These are phyloP conservation scores for Candida argentea DNA, from an alignment of 805 yeast species.

Conservation along the genomic window DNA sequence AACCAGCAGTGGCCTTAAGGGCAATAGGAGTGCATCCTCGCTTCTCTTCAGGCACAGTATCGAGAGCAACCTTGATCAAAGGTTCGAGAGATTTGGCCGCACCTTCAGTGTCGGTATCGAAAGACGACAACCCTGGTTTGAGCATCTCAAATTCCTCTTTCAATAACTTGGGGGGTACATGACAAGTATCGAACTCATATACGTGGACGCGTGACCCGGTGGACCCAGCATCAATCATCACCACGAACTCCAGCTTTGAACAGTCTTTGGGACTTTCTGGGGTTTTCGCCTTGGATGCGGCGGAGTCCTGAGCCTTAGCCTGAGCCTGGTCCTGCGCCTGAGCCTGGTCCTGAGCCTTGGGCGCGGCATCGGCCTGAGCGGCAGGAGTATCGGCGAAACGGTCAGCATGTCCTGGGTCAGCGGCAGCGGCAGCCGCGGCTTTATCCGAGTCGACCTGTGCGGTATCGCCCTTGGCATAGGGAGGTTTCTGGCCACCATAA, in stretches of 20 bases:
- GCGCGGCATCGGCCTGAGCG: constrained; percentile 1
- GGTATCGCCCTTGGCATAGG: constrained; percentile 15
- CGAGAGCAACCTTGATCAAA: constrained; percentile 64
- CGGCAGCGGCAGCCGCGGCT: constrained; percentile 3
- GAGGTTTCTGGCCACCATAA: constrained; percentile 26
- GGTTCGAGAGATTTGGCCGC: constrained; percentile 91
- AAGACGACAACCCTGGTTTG: constrained; percentile 86
- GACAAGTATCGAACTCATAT: constrained; percentile 82
- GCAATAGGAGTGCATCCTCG: constrained; percentile 87
- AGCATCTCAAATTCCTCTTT: constrained; percentile 80
- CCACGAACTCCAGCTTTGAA: constrained; percentile 53
- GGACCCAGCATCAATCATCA: constrained; percentile 97
- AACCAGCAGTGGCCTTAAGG: constrained; percentile 97
- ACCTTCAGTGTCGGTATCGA: constrained; percentile 64
- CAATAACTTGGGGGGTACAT: constrained; percentile 70
- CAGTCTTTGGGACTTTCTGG: too few relatives aligned
- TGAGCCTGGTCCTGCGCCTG: too few relatives aligned
- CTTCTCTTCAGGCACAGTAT: constrained; percentile 61
- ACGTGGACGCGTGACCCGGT: constrained; percentile 95
- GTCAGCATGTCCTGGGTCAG: too few relatives aligned
- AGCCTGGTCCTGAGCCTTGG: too few relatives aligned
- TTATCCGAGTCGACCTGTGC: constrained; percentile 1
- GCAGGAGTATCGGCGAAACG: neutral
- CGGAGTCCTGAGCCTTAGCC: neutral
- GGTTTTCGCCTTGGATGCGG: constrained; percentile 1